Conservation (phyloP, 768 basidiomycete species). For the Tulasnella sp. region DNA sequence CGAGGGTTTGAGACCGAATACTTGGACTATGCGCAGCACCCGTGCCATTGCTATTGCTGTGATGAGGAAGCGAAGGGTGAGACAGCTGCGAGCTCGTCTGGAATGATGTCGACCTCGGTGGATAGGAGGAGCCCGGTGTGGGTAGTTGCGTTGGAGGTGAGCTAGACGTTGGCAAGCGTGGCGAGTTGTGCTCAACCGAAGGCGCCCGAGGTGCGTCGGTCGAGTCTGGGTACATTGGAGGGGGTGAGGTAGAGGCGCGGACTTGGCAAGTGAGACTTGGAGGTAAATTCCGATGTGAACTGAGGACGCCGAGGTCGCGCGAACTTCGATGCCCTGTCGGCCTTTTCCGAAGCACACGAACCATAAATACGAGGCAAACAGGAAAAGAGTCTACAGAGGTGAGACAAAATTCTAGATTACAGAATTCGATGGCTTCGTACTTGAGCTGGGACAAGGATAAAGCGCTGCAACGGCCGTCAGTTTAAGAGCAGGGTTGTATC, state of each 20-base stretch:
- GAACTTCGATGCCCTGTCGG: not conserved
- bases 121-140: not conserved
- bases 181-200: not conserved
- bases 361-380: not conserved
- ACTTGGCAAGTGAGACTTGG: not conserved
- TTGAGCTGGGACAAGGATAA: not conserved
- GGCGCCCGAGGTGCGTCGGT: not conserved
- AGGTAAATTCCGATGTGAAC: not conserved
- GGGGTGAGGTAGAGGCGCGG: not conserved
- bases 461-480: not conserved
- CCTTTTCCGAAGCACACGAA: not conserved
- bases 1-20: not conserved
- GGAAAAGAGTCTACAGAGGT: not conserved
- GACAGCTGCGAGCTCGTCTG: not conserved
- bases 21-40: not conserved
- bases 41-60: not conserved
- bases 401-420: not conserved
- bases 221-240: constrained; percentile 4
- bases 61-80: not conserved
- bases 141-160: not conserved
- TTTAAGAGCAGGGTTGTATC: not conserved
- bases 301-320: not conserved
- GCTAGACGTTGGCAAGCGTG: not conserved
- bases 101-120: not conserved
- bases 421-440: not conserved